Conservation (phyloP, 169 alveolate genomes). For the Theileria parva region DNA sequence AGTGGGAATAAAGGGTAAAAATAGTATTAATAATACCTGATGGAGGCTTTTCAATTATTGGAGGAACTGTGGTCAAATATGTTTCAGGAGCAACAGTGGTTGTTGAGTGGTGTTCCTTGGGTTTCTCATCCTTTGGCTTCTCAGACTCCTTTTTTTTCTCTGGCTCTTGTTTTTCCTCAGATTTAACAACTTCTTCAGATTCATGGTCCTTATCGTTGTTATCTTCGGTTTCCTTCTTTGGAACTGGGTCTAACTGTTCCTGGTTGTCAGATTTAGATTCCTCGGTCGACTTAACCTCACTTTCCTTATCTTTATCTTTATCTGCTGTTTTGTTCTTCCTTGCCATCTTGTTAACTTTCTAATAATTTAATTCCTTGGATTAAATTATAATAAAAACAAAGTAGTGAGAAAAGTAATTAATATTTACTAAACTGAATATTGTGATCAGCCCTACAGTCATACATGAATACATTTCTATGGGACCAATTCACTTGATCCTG, state of each 20-base stretch:
- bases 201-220: background rate
- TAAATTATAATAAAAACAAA: background rate
- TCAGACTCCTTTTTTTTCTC: background rate
- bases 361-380: background rate
- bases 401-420: background rate
- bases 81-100: constrained; percentile 2
- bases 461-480: background rate
- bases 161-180: background rate
- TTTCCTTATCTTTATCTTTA: background rate
- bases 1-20: background rate
- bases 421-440: background rate
- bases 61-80: background rate
- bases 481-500: background rate
- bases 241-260: background rate
- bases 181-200: background rate
- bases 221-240: background rate
- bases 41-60: constrained; percentile 1
- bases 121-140: background rate
- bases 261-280: background rate
- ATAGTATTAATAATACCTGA: background rate
- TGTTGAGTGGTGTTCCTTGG: background rate
- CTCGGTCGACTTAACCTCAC: background rate
- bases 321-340: background rate
- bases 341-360: background rate
- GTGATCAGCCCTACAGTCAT: background rate